Base-by-base conservation (phyloP, 306 rosid species). In the Prosopis cineraria region DNA sequence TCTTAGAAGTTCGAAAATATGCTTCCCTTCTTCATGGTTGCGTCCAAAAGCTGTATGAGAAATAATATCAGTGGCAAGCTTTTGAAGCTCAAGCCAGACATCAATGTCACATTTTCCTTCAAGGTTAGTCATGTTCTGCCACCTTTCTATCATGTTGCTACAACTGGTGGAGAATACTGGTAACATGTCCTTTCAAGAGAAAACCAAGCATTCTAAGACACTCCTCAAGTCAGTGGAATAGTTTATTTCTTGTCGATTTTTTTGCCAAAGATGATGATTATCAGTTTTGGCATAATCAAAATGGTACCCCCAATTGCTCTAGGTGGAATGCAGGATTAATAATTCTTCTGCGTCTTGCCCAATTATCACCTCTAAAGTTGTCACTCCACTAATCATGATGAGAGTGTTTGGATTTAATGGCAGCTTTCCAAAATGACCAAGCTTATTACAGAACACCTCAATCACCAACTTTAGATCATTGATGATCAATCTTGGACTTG, bases 291-390 rank as follows among this genome's bases (percentile, higher is more conserved):
- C 19, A 40, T 47, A 25, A 59, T 39, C 29, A 48, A 59, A 36
- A 33, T 40, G 33, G 43, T 69, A 89, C 93, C 91, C 85, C 81
- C 59, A 87, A 75, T 39, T 20, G 82, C 58, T 89, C 91, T 1
- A 74, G 37, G 82, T 87, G 85, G 77, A 89, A 89, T 79, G 84
- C 91, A 55, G 88, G 89, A 59, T 85, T 87, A 60, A 89, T 43
- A 1, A 79, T 79, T 72, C 79, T 85, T 70, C 88, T 81, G 29
- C 80, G 89, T 65, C 68, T 81, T 16, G 83, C 72, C 86, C 91
- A 87, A 6, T 77, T 73, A 40, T 87, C 87, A 31, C 89, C 27
- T 85, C 83, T n/a, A 87, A 75, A 79, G 81, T 43, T n/a, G 93
- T 19, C 16, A 81, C 67, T 17, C 88, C 91, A 59, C 50, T 83